These are phyloP conservation scores for Artemisia annua DNA, from an alignment of 129 eudicot species.

Conservation along the genomic window DNA sequence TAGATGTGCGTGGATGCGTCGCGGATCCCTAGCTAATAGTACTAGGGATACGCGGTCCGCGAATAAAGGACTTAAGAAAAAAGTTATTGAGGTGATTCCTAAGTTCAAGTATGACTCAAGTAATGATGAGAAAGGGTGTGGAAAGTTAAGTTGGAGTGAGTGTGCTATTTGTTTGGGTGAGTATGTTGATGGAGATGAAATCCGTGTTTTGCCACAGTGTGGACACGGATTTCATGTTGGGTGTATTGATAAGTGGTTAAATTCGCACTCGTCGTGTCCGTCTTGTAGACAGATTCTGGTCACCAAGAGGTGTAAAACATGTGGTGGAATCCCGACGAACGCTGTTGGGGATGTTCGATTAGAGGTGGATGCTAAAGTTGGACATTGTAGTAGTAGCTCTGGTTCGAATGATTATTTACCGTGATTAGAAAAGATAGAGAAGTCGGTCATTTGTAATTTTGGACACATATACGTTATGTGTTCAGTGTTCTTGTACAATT, in stretches of 20 bases:
- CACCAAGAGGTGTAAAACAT: conserved; percentile 46
- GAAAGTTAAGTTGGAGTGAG: conserved; percentile 18
- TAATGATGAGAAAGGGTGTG: background rate
- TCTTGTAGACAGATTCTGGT: conserved; percentile 52
- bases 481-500: too few relatives aligned
- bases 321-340: conserved; percentile 45
- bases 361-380: conserved; percentile 21
- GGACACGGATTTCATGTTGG: conserved; percentile 23
- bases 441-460: too few relatives aligned
- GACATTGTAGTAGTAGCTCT: conserved; percentile 13
- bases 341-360: conserved; percentile 7
- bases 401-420: conserved; percentile 32
- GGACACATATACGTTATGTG: too few relatives aligned
- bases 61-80: conserved; percentile 45
- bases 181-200: conserved; percentile 28
- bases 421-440: background rate
- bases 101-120: conserved; percentile 19
- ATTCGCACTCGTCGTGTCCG: conserved; percentile 39
- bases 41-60: conserved; percentile 3
- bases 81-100: conserved; percentile 41
- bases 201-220: conserved; percentile 50
- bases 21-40: background rate
- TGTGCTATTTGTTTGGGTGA: conserved; percentile 40
- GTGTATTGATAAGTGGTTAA: background rate
- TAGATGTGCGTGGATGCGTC: conserved; percentile 57